These are phyloP conservation scores for Verticillium longisporum DNA, from an alignment of 2,329 filamentous ascomycete genomes.

Conservation along the genomic window DNA sequence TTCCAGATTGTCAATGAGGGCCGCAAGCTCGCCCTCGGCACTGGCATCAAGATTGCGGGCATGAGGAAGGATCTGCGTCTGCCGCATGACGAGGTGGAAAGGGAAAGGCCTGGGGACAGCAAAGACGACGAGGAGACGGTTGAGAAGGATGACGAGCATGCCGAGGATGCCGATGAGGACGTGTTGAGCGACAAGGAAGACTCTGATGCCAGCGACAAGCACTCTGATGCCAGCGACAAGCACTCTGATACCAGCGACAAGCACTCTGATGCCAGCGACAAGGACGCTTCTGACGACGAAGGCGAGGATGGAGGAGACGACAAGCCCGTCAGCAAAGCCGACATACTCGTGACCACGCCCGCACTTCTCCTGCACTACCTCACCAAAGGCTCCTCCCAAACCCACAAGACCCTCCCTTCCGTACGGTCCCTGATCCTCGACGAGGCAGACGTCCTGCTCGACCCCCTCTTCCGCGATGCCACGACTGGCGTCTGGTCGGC, in stretches of 20 bases:
- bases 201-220: constrained; percentile 27
- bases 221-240: background rate
- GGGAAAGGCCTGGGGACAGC: constrained; percentile 6
- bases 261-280: constrained; percentile 24
- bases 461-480: constrained; percentile 84
- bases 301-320: constrained; percentile 21
- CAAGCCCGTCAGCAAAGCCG: constrained; percentile 58
- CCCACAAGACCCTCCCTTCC: constrained; percentile 49
- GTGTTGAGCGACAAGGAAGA: constrained; percentile 26
- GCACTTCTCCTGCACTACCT: constrained; percentile 67
- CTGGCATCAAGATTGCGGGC: constrained; percentile 69
- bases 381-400: constrained; percentile 31
- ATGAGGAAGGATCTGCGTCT: constrained; percentile 83
- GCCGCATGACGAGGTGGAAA: constrained; percentile 32
- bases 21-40: constrained; percentile 69
- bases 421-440: constrained; percentile 76
- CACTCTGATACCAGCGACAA: constrained; percentile 5
- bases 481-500: constrained; percentile 79
- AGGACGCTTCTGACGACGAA: constrained; percentile 27
- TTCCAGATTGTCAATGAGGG: constrained; percentile 81
- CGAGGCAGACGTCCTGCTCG: constrained; percentile 90
- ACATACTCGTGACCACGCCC: constrained; percentile 77
- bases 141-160: constrained; percentile 8
- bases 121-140: background rate
- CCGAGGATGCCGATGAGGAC: constrained; percentile 24